Conservation (phyloP, 2,329 filamentous ascomycete species). For the Clonostachys chloroleuca region DNA sequence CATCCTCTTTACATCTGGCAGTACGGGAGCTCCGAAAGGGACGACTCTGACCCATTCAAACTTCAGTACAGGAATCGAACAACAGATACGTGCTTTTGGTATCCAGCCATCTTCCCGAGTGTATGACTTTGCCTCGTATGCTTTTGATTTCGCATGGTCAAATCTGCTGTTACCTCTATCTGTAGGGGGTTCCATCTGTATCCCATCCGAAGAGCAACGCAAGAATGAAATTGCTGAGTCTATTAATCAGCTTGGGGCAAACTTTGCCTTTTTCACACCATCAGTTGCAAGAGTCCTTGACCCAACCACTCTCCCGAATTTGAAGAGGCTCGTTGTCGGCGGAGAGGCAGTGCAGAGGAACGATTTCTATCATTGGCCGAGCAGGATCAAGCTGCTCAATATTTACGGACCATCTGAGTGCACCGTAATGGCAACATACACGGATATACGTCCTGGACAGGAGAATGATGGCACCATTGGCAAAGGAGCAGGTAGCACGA, state of each 20-base stretch:
- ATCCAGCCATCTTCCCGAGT: slow-evolving; percentile 3
- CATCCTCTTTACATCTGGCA: slow-evolving; percentile 2
- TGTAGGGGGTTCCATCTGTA: slow-evolving; percentile 29
- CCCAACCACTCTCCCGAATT: slow-evolving; percentile 1
- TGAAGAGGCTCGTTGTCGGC: slow-evolving; percentile 10
- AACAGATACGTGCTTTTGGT: neutral
- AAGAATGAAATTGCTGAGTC: slow-evolving; percentile 3
- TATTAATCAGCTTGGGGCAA: slow-evolving; percentile 5
- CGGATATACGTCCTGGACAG: slow-evolving; percentile 6
- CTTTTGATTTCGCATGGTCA: slow-evolving; percentile 27
- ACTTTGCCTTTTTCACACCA: slow-evolving; percentile 5
- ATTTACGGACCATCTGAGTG: slow-evolving; percentile 42
- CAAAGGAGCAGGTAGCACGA: slow-evolving; percentile 2
- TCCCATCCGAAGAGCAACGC: slow-evolving; percentile 11
- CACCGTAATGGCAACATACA: slow-evolving; percentile 13
- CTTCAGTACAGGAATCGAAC: slow-evolving; percentile 9
- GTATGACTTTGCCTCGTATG: slow-evolving; percentile 20
- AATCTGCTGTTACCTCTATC: slow-evolving; percentile 30
- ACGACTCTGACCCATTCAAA: slow-evolving; percentile 9
- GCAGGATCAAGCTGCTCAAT: slow-evolving; percentile 24
- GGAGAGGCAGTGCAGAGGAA: slow-evolving; percentile 8
- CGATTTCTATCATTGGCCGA: neutral
- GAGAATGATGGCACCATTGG: slow-evolving; percentile 14
- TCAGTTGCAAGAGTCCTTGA: slow-evolving; percentile 2
- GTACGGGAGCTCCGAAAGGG: slow-evolving; percentile 14